Evolutionary conservation across 2,329 filamentous ascomycete genomes (phyloP).

Genomic region (Aspergillus sp.): DNA sequence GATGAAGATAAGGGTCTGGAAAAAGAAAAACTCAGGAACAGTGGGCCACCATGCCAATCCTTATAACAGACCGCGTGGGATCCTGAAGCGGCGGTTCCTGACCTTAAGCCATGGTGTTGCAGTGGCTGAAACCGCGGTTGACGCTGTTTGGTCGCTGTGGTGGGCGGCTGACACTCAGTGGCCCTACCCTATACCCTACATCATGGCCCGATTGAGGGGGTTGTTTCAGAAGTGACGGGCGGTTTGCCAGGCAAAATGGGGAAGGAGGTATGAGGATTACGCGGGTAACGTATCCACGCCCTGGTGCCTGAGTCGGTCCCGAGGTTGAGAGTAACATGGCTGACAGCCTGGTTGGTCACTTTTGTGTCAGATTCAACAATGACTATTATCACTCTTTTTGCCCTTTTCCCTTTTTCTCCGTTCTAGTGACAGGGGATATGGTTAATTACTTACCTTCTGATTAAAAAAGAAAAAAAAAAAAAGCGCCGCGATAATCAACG

Average conservation of each 20-base stretch:
- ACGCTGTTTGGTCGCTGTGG: background rate
- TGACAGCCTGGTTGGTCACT: background rate
- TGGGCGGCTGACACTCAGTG: background rate
- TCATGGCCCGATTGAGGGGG: background rate
- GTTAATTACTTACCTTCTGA: too few species aligned
- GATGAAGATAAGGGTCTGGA: background rate
- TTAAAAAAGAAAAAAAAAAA: too few species aligned
- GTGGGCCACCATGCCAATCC: constrained; percentile 10
- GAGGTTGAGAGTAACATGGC: background rate
- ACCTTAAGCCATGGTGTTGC: constrained; percentile 19
- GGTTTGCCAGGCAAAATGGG: background rate
- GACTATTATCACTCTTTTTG: background rate
- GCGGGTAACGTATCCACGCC: constrained; percentile 3
- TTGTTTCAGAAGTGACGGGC: background rate
- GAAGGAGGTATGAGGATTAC: background rate
- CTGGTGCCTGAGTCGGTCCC: background rate
- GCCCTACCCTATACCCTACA: constrained; percentile 35
- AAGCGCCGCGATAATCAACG: background rate
- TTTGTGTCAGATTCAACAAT: background rate
- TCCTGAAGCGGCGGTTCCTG: constrained; percentile 21
- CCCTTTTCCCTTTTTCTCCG: background rate
- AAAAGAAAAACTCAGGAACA: constrained; percentile 10
- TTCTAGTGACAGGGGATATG: background rate
- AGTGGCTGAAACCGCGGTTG: constrained; percentile 22
- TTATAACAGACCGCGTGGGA: constrained; percentile 3